Evolutionary conservation across 495 filamentous ascomycete genomes (phyloP).

Genomic region (Aspergillus funiculosus): DNA sequence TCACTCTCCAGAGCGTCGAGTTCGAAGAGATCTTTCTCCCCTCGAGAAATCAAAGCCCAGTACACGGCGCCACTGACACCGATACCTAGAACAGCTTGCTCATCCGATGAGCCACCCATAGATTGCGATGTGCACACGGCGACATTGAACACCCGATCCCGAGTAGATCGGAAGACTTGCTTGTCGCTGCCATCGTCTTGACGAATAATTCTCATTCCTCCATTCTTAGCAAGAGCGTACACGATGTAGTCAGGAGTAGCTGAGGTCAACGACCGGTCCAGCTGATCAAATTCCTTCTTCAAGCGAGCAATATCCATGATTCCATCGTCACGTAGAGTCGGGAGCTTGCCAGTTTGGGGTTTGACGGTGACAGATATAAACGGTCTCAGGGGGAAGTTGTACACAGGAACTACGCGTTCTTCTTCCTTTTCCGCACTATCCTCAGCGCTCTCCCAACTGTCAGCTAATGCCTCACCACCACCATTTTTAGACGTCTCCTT

Average conservation of each 20-base stretch:
- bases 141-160: slow-evolving; percentile 93
- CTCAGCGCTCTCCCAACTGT: slow-evolving; percentile 79
- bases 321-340: slow-evolving; percentile 60
- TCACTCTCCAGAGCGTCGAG: slow-evolving; percentile 65
- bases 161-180: slow-evolving; percentile 78
- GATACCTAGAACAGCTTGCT: slow-evolving; percentile 81
- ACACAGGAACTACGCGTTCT: slow-evolving; percentile 63
- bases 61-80: slow-evolving; percentile 91
- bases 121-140: slow-evolving; percentile 60
- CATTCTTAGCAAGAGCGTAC: slow-evolving; percentile 86
- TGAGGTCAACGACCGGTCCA: slow-evolving; percentile 85
- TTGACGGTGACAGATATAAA: slow-evolving; percentile 72
- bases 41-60: slow-evolving; percentile 71
- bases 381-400: slow-evolving; percentile 92
- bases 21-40: slow-evolving; percentile 67
- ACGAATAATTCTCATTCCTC: slow-evolving; percentile 83
- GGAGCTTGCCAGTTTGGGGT: slow-evolving; percentile 32
- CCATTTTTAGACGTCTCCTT: slow-evolving; percentile 52
- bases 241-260: slow-evolving; percentile 89
- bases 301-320: slow-evolving; percentile 85
- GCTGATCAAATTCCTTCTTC: slow-evolving; percentile 96
- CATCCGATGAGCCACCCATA: slow-evolving; percentile 36
- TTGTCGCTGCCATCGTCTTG: slow-evolving; percentile 89
- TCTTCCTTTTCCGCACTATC: slow-evolving; percentile 65
- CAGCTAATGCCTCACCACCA: slow-evolving; percentile 50